Conservation (phyloP, 345 rosid species). For the Gossypium ekmanianum region DNA sequence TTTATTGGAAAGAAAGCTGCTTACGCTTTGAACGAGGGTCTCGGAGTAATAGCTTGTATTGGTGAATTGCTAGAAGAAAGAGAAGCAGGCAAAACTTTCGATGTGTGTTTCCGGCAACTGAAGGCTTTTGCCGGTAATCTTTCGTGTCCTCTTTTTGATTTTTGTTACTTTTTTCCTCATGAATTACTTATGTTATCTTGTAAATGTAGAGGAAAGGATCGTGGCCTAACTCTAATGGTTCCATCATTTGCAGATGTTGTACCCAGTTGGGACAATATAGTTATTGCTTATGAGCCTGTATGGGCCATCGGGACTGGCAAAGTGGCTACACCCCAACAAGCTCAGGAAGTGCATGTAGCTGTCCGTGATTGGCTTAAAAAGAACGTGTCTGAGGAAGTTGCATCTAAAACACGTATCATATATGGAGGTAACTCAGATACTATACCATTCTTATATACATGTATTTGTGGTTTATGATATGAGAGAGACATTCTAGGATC, state of each 20-base stretch:
- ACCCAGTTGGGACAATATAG: slow-evolving; percentile 85
- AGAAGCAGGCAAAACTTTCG: slow-evolving; percentile 95
- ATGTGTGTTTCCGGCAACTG: slow-evolving; percentile 81
- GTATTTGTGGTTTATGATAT: too few species aligned
- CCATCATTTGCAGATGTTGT: slow-evolving; percentile 57
- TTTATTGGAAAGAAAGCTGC: slow-evolving; percentile 98
- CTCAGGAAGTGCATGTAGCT: slow-evolving; percentile 94
- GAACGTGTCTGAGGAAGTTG: slow-evolving; percentile 79
- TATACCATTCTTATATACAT: neutral
- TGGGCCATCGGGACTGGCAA: slow-evolving; percentile 99
- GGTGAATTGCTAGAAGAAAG: slow-evolving; percentile 86
- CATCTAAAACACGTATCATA: slow-evolving; percentile 86
- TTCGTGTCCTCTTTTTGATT: slow-evolving; percentile 1
- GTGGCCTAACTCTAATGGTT: neutral
- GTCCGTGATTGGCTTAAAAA: slow-evolving; percentile 88
- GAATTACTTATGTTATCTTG: neutral
- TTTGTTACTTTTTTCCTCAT: neutral
- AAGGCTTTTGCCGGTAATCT: slow-evolving; percentile 80
- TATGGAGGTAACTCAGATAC: slow-evolving; percentile 70
- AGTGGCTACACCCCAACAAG: slow-evolving; percentile 91
- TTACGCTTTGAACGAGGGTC: slow-evolving; percentile 79
- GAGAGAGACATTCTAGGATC: too few species aligned
- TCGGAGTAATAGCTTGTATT: slow-evolving; percentile 92
- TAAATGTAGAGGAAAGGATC: slow-evolving; percentile 10
- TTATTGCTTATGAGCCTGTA: slow-evolving; percentile 94